Conservation (phyloP, 306 rosid genomes). For the Begonia loranthoides region DNA sequence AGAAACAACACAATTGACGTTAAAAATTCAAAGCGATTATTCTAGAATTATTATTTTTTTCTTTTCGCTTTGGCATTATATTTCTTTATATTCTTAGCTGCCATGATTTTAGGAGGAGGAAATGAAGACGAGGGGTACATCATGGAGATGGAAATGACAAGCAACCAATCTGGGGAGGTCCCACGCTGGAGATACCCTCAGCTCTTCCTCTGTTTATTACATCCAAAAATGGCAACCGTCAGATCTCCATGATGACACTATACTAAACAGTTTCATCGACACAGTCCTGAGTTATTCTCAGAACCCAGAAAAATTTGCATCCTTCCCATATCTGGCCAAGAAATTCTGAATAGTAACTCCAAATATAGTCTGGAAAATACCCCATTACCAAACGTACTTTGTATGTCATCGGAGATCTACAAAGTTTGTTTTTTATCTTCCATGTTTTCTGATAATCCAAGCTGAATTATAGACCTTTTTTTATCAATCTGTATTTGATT, state of each 20-base stretch:
- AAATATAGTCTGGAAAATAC: background rate
- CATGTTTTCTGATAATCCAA: too few relatives aligned
- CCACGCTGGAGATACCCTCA: conserved; percentile 17
- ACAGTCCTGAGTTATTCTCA: background rate
- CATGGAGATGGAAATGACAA: conserved; percentile 32
- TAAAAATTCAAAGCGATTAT: too few relatives aligned
- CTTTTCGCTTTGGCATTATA: background rate
- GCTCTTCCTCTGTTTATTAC: background rate
- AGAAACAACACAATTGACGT: too few relatives aligned
- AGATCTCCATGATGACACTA: background rate
- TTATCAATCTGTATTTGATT: too few relatives aligned
- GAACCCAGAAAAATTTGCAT: background rate
- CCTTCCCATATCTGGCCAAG: conserved; percentile 1
- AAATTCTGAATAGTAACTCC: background rate
- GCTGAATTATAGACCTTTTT: too few relatives aligned
- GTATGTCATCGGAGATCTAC: too few relatives aligned
- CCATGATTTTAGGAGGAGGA: conserved; percentile 32
- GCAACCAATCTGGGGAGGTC: conserved; percentile 31
- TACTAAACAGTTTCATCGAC: background rate
- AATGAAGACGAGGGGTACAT: conserved; percentile 21
- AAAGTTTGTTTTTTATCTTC: too few relatives aligned
- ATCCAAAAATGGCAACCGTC: conserved; percentile 1
- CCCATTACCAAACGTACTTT: too few relatives aligned
- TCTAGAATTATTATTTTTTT: too few relatives aligned
- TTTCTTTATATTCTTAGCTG: conserved; percentile 17